Base-by-base conservation (phyloP, 805 yeast species). In the Ogataea chonburiensis region DNA sequence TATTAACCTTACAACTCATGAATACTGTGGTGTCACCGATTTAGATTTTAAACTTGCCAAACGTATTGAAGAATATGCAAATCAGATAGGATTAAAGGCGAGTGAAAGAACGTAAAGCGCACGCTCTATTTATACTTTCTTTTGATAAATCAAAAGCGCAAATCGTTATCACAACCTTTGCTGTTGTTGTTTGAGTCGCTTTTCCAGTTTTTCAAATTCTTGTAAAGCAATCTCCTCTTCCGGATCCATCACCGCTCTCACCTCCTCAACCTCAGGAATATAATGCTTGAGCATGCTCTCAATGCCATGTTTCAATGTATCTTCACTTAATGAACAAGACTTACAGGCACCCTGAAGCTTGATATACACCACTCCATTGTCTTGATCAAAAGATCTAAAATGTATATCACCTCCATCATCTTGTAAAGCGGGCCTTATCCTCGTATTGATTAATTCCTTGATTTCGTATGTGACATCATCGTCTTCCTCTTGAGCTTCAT, bases 121-220 rank as follows among this genome's bases (percentile, higher is more conserved):
- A 17, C 31, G 20, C 13, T 5, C 18, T 16, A 10, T 16, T n/a
- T n/a, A n/a, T n/a, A n/a, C n/a, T n/a, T n/a, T n/a, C n/a, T n/a
- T n/a, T n/a, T n/a, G n/a, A n/a, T n/a, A n/a, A n/a, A n/a, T n/a
- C n/a, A n/a, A n/a, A n/a, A n/a, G n/a, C n/a, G n/a, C n/a, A n/a
- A n/a, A n/a, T n/a, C n/a, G n/a, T n/a, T n/a, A n/a, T n/a, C n/a
- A n/a, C n/a, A n/a, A n/a, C n/a, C n/a, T 24, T 24, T n/a, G 21
- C 15, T 34, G 32, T 49, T 61, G 58, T 13, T 47, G 44, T 42
- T 68, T 63, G 41, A 79, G 63, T 44, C 67, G 71, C 48, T 73
- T 70, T 58, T 88, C 97, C 35, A 88, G 71, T 61, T 86, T 85
- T 53, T 86, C 91, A 60, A 86, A 87, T 61, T 88, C 95, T 45